Evolutionary conservation across 345 rosid species (phyloP).

Genomic region (Gossypium stocksii): DNA sequence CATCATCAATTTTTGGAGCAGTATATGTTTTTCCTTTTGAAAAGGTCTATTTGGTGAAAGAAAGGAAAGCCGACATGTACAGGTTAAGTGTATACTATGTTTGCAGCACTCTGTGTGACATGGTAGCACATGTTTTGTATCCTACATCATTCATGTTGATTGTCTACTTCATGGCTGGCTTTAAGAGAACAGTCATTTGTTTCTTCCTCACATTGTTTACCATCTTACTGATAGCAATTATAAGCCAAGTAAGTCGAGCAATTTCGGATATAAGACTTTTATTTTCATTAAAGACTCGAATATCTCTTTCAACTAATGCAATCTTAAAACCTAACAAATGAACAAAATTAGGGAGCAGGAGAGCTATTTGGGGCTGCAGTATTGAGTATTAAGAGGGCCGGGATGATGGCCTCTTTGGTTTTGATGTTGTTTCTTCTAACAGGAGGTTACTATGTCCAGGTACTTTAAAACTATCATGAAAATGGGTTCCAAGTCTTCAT

Average conservation of each 20-base stretch:
- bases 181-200: slow-evolving; percentile 81
- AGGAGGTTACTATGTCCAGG: slow-evolving; percentile 98
- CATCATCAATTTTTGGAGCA: slow-evolving; percentile 87
- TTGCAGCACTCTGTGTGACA: slow-evolving; percentile 91
- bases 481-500: slow-evolving; percentile 30
- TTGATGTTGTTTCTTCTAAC: slow-evolving; percentile 89
- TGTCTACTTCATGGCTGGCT: slow-evolving; percentile 93
- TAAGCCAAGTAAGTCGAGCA: slow-evolving; percentile 73
- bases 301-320: slow-evolving; percentile 22
- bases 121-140: slow-evolving; percentile 85
- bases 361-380: slow-evolving; percentile 91
- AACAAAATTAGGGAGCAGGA: slow-evolving; percentile 60
- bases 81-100: slow-evolving; percentile 80
- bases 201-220: slow-evolving; percentile 69
- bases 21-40: slow-evolving; percentile 93
- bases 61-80: slow-evolving; percentile 96
- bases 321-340: background rate
- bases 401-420: slow-evolving; percentile 82
- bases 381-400: slow-evolving; percentile 80
- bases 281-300: background rate
- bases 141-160: slow-evolving; percentile 81
- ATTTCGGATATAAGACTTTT: background rate
- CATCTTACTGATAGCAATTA: slow-evolving; percentile 60
- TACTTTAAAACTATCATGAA: slow-evolving; percentile 26
- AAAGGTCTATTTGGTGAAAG: slow-evolving; percentile 73